Percentiles rank a stretch among this genome's conserved stretches.
These are phyloP conservation scores for Pontederia crassipes DNA, from an alignment of 176 grass and related monocot genomes.

Conservation along the genomic window DNA sequence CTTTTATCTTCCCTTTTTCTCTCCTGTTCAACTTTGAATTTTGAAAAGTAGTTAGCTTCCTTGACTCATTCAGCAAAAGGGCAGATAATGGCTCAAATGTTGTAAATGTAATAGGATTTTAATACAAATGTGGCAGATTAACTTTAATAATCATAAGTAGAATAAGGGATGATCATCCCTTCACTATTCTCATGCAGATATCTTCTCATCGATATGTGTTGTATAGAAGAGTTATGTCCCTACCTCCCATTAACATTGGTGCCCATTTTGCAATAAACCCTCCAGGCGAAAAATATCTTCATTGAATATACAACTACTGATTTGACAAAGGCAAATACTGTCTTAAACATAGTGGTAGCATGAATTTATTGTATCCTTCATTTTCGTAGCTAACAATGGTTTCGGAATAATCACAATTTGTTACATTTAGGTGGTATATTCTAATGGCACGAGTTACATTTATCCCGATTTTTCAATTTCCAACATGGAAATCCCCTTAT, in stretches of 20 bases:
- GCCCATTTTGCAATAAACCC: slow-evolving; percentile 88
- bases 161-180: too few species aligned
- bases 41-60: too few species aligned
- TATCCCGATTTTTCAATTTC: slow-evolving; percentile 74
- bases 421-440: slow-evolving; percentile 62
- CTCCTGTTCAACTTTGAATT: too few species aligned
- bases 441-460: slow-evolving; percentile 50
- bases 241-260: slow-evolving; percentile 90
- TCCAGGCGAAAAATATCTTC: slow-evolving; percentile 71
- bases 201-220: slow-evolving; percentile 2
- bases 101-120: too few species aligned
- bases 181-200: too few species aligned
- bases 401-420: slow-evolving; percentile 80
- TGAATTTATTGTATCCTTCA: slow-evolving; percentile 2
- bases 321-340: slow-evolving; percentile 96
- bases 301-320: slow-evolving; percentile 95
- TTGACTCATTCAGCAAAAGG: too few species aligned
- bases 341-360: slow-evolving; percentile 90
- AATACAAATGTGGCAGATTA: too few species aligned
- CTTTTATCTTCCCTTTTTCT: too few species aligned
- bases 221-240: slow-evolving; percentile 74
- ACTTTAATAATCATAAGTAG: too few species aligned
- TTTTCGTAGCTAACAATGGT: slow-evolving; percentile 84
- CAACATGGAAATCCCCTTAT: slow-evolving; percentile 69
- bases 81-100: too few species aligned